phyloP scores from a whole-genome alignment of 805 yeast species.

The Pichia californica region DNA sequence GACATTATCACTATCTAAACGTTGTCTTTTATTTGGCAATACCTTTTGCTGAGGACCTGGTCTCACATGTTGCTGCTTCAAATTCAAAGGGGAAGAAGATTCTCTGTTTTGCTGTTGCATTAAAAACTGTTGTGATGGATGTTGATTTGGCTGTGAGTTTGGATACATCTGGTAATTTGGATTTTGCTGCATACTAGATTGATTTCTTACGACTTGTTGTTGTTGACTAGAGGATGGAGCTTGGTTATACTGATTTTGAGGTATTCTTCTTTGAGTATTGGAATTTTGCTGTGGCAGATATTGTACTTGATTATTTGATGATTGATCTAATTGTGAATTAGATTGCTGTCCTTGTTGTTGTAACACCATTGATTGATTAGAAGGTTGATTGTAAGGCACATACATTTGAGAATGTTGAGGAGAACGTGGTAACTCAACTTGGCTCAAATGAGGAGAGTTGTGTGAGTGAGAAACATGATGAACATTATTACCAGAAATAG shows the following conservation, averaged over 20 bases:
- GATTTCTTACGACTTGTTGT: slow-evolving; percentile 8
- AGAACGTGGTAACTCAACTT: slow-evolving; percentile 4
- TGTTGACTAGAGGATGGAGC: no score
- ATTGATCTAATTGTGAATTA: neutral
- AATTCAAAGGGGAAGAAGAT: slow-evolving; percentile 3
- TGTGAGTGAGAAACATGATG: slow-evolving; percentile 16
- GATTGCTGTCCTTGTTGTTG: slow-evolving; percentile 21
- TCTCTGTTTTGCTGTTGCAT: slow-evolving; percentile 6
- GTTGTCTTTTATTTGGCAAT: slow-evolving; percentile 6
- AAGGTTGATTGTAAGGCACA: slow-evolving; percentile 14
- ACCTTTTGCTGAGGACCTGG: slow-evolving; percentile 1
- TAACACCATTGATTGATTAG: slow-evolving; percentile 18
- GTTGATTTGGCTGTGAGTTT: no score
- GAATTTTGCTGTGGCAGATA: slow-evolving; percentile 21
- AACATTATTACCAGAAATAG: no score
- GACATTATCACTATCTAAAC: slow-evolving; percentile 1
- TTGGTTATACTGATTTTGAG: no score
- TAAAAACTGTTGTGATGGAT: slow-evolving; percentile 10
- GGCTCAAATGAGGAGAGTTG: slow-evolving; percentile 13
- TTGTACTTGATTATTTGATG: neutral
- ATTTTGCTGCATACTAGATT: neutral
- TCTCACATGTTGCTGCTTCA: neutral
- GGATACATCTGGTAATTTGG: slow-evolving; percentile 11
- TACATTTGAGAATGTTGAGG: slow-evolving; percentile 5
- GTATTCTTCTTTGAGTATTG: neutral